Evolutionary conservation across 768 basidiomycete species (phyloP), one percentile per base, ranked within the genome.

Genomic region (Hemileccinum impolitum): DNA sequence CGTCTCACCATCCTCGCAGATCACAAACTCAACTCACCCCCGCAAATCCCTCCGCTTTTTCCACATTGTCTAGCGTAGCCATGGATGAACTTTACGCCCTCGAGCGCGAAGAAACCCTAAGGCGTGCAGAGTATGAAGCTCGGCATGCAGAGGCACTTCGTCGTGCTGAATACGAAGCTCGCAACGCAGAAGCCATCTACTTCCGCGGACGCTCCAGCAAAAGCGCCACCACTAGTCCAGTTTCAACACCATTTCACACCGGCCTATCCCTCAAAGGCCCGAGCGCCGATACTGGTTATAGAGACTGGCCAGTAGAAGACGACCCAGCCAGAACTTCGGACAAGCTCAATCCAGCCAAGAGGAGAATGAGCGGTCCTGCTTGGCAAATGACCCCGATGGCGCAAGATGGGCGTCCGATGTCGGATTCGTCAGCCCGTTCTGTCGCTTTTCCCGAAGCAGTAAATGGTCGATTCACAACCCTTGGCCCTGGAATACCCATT

Each of bases 41-140:
- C 36, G 58, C 60, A 57, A 67, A 72, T 57, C 66, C 70, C 12
- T 66, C 81, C 30, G 75, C 86, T 3, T 81, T 89, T 58, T 79
- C 80, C n/a, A 76, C 85, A 1, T 67, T 90, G 17, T 85, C 86
- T 39, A 85, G 72, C 26, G 72, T 87, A 17, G 93, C 94, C 3
- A 86, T 94, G 70, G 91, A 91, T 50, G 91, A 96, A 63, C 78
- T 98, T 8, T 86, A 89, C 59, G 84, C 85, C 57, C 82, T 98
- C 26, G 94, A 98, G 64, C 84, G 84, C 34, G 79, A 85, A 51
- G 94, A 96, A 66, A 86, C 90, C 3, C 67, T 84, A 28, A 77
- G 92, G 17, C 76, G 92, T 31, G 91, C 90, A n/a, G 87, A 92
- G 63, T 95, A 85, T 68, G 90, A 93, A 64, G 78, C 84, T 10